Evolutionary conservation across 805 yeast species (phyloP).

Genomic region (Starmerella vaccinii): DNA sequence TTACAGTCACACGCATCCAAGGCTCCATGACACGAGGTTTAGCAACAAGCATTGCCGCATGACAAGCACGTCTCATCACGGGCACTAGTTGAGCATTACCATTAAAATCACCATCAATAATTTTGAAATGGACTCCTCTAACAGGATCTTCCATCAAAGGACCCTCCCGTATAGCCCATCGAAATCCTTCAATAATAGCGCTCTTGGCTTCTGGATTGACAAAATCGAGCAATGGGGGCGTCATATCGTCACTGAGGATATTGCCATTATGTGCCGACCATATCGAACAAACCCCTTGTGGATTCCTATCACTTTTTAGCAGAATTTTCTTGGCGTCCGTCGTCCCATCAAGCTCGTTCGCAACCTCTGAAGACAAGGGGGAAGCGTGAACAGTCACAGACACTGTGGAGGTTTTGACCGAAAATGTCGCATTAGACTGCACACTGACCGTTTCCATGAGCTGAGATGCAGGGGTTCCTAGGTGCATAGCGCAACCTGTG

Average conservation of each 20-base stretch:
- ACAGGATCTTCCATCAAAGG: conserved; percentile 86
- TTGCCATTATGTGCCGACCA: not conserved
- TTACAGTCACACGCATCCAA: conserved; percentile 47
- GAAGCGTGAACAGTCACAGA: not conserved
- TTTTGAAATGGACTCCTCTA: conserved; percentile 55
- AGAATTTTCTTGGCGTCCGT: not conserved
- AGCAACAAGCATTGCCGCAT: conserved; percentile 67
- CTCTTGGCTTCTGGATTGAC: not conserved
- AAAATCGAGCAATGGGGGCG: not conserved
- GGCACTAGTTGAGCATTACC: conserved; percentile 66
- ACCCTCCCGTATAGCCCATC: conserved; percentile 75
- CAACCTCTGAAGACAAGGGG: not conserved
- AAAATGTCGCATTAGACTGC: conserved; percentile 57
- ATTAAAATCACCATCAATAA: conserved; percentile 49
- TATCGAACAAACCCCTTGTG: not conserved
- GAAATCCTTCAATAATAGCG: conserved; percentile 52
- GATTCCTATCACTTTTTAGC: not conserved
- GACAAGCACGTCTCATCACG: conserved; percentile 72
- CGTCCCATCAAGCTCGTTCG: not conserved
- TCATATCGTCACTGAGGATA: not conserved
- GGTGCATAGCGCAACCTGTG: conserved; percentile 52
- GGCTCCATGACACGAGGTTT: conserved; percentile 79
- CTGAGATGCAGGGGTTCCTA: conserved; percentile 72
- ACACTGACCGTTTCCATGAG: conserved; percentile 63
- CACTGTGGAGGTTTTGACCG: conserved; percentile 44